These are phyloP conservation scores for Collybia mongolica DNA, from an alignment of 768 basidiomycete species.

Conservation along the genomic window DNA sequence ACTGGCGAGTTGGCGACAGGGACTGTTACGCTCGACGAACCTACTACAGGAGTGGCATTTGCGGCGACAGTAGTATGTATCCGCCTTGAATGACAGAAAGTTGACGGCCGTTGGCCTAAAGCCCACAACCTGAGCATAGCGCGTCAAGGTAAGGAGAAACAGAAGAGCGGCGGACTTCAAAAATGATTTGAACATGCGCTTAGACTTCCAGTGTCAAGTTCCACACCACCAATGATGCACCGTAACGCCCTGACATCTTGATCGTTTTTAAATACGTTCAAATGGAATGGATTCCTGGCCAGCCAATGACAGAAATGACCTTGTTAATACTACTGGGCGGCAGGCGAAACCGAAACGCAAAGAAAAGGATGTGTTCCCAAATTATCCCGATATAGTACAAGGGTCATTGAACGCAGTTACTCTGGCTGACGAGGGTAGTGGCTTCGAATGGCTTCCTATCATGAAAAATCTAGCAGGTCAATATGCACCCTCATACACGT, in stretches of 20 bases:
- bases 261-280: constrained; percentile 26
- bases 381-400: constrained; percentile 55
- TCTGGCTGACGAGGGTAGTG: constrained; percentile 41
- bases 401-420: constrained; percentile 58
- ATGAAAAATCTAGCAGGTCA: constrained; percentile 26
- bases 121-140: constrained; percentile 56
- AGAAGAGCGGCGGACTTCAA: constrained; percentile 24
- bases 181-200: constrained; percentile 8
- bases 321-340: constrained; percentile 2
- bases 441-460: constrained; percentile 53
- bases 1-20: constrained; percentile 21
- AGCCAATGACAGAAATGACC: constrained; percentile 39
- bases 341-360: constrained; percentile 30
- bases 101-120: constrained; percentile 33
- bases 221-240: too few relatives aligned
- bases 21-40: constrained; percentile 26
- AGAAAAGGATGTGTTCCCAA: constrained; percentile 21
- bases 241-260: too few relatives aligned
- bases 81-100: constrained; percentile 29
- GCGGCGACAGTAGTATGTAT: constrained; percentile 42
- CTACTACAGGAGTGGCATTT: constrained; percentile 26
- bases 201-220: too few relatives aligned
- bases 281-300: constrained; percentile 84
- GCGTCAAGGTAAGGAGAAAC: constrained; percentile 8
- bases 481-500: constrained; percentile 11